Conservation (phyloP, 2,329 filamentous ascomycete genomes). For the Macrophomina tecta region DNA sequence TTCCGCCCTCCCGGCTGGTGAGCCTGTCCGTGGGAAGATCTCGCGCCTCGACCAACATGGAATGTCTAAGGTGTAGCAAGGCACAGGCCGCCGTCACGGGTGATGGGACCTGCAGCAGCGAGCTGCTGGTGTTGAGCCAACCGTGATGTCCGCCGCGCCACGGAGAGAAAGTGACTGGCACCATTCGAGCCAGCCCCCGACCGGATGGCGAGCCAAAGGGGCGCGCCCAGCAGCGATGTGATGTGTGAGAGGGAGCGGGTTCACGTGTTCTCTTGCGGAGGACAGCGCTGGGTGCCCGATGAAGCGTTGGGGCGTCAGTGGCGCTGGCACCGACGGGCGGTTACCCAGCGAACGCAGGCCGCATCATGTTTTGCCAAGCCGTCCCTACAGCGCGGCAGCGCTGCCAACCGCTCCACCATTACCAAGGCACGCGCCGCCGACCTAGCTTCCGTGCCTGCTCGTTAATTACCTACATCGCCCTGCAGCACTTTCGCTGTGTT, state of each 20-base stretch:
- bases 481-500: slow-evolving; percentile 3
- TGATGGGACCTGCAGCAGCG: background rate
- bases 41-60: background rate
- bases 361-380: slow-evolving; percentile 23
- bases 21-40: background rate
- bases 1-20: background rate
- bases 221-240: background rate
- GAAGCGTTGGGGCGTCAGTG: background rate
- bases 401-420: slow-evolving; percentile 18
- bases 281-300: background rate
- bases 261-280: background rate
- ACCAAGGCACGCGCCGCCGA: slow-evolving; percentile 24
- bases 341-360: slow-evolving; percentile 28
- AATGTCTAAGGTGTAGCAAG: too few relatives aligned
- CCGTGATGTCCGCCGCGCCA: background rate
- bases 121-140: background rate
- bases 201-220: background rate
- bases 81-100: background rate
- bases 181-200: background rate
- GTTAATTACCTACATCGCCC: slow-evolving; percentile 25
- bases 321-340: background rate
- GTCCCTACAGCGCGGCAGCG: slow-evolving; percentile 3
- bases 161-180: background rate
- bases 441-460: slow-evolving; percentile 11
- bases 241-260: background rate